phyloP scores from a whole-genome alignment of 108 stramenopile species.

The Schizochytrium sp. region DNA sequence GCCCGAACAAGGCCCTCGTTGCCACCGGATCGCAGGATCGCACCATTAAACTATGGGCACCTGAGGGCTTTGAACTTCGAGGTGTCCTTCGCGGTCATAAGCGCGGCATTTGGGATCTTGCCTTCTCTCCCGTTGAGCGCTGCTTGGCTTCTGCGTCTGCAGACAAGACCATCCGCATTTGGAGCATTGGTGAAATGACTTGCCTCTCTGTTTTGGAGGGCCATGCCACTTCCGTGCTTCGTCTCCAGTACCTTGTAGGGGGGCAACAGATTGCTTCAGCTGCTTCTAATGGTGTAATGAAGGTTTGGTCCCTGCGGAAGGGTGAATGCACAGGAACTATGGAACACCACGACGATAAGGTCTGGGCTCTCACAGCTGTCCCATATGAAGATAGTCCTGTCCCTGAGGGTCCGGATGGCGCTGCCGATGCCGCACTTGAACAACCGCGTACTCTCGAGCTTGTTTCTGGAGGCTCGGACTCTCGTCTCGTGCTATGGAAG shows the following conservation, averaged over 20 bases:
- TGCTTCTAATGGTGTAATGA: slow-evolving; percentile 93
- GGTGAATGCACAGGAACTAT: slow-evolving; percentile 93
- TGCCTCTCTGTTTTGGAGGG: slow-evolving; percentile 94
- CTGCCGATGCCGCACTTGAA: background rate
- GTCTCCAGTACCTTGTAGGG: slow-evolving; percentile 81
- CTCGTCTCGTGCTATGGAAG: slow-evolving; percentile 87
- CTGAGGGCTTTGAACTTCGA: slow-evolving; percentile 81
- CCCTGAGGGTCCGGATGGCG: background rate
- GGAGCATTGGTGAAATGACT: slow-evolving; percentile 88
- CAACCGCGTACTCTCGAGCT: slow-evolving; percentile 52
- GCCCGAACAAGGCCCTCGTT: slow-evolving; percentile 94
- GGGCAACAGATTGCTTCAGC: slow-evolving; percentile 89
- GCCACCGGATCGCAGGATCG: slow-evolving; percentile 97
- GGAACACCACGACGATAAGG: slow-evolving; percentile 89
- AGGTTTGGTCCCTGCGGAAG: slow-evolving; percentile 92
- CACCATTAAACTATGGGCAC: slow-evolving; percentile 88
- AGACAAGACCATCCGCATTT: slow-evolving; percentile 92
- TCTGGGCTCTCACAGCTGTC: slow-evolving; percentile 88
- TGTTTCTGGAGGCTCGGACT: slow-evolving; percentile 92
- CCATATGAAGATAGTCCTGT: slow-evolving; percentile 59
- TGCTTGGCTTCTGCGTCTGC: slow-evolving; percentile 92
- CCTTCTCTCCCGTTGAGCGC: slow-evolving; percentile 91
- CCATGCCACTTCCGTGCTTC: slow-evolving; percentile 88
- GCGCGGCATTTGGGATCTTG: slow-evolving; percentile 94
- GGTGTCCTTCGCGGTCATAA: slow-evolving; percentile 92